Conservation (phyloP, 1,284 basidiomycete species). For the Taiwanofungus camphoratus region DNA sequence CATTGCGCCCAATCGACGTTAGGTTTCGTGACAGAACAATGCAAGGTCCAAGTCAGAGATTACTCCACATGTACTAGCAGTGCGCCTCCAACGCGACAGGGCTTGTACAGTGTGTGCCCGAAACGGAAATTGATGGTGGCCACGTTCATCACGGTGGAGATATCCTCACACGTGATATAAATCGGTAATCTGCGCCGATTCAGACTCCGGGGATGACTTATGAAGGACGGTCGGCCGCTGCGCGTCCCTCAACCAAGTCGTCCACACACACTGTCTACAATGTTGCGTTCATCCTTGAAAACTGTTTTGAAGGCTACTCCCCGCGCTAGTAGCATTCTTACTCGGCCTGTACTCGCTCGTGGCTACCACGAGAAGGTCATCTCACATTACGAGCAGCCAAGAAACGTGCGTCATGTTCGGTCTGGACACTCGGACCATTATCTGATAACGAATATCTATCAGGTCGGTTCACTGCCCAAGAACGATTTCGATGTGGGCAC, state of each 20-base stretch:
- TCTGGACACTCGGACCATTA: slow-evolving; percentile 33
- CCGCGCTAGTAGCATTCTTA: slow-evolving; percentile 32
- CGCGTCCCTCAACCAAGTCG: too few relatives aligned
- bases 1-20: slow-evolving; percentile 17
- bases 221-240: not conserved
- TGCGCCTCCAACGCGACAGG: not conserved
- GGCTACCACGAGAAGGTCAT: slow-evolving; percentile 92
- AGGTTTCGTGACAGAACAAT: slow-evolving; percentile 1
- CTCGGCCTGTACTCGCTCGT: slow-evolving; percentile 50
- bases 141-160: slow-evolving; percentile 7
- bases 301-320: slow-evolving; percentile 42
- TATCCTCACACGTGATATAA: not conserved
- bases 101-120: not conserved
- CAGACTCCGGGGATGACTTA: not conserved
- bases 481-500: slow-evolving; percentile 90
- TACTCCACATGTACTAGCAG: slow-evolving; percentile 14
- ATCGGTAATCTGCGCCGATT: not conserved
- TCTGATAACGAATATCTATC: slow-evolving; percentile 45
- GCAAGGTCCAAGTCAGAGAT: slow-evolving; percentile 9
- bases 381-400: slow-evolving; percentile 91
- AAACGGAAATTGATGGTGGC: slow-evolving; percentile 4
- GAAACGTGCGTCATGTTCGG: slow-evolving; percentile 66
- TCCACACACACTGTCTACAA: slow-evolving; percentile 34
- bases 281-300: slow-evolving; percentile 63
- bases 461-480: slow-evolving; percentile 96